These are phyloP conservation scores for Kwoniella dendrophila DNA, from an alignment of 768 basidiomycete genomes.

Conservation along the genomic window DNA sequence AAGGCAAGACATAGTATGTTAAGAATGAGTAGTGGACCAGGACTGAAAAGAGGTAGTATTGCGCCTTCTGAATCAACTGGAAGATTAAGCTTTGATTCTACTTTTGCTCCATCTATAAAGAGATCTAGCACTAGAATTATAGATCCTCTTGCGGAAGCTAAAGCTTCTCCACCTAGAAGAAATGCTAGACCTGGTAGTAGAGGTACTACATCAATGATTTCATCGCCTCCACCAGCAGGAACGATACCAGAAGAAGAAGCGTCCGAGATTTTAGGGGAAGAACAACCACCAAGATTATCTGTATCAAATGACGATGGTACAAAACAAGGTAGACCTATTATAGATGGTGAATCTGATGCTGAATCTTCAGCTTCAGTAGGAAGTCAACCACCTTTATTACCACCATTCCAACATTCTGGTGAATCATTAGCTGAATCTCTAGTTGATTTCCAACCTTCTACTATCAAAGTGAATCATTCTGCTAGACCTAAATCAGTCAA, in stretches of 20 bases:
- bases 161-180: slow-evolving; percentile 33
- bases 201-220: slow-evolving; percentile 20
- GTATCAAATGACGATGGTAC: slow-evolving; percentile 50
- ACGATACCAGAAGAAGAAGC: slow-evolving; percentile 51
- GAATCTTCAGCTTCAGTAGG: slow-evolving; percentile 28
- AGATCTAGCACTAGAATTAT: slow-evolving; percentile 6
- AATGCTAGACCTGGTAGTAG: slow-evolving; percentile 30
- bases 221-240: slow-evolving; percentile 37
- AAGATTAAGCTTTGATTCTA: slow-evolving; percentile 18
- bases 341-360: slow-evolving; percentile 41
- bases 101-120: slow-evolving; percentile 14
- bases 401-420: slow-evolving; percentile 56
- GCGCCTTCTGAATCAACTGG: slow-evolving; percentile 31
- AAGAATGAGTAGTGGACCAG: slow-evolving; percentile 58
- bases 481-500: slow-evolving; percentile 59
- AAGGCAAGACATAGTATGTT: slow-evolving; percentile 90
- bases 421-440: slow-evolving; percentile 79
- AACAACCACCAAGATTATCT: slow-evolving; percentile 42
- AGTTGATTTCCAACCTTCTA: slow-evolving; percentile 48
- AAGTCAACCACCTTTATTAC: slow-evolving; percentile 49
- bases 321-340: slow-evolving; percentile 25
- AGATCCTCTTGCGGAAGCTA: slow-evolving; percentile 14
- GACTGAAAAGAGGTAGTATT: slow-evolving; percentile 23
- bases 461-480: not conserved
- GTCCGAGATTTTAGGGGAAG: slow-evolving; percentile 26